Percentiles rank a stretch among this genome's conserved stretches.
phyloP scores from a whole-genome alignment of 164 flowering plant species.

The Platanus orientalis region DNA sequence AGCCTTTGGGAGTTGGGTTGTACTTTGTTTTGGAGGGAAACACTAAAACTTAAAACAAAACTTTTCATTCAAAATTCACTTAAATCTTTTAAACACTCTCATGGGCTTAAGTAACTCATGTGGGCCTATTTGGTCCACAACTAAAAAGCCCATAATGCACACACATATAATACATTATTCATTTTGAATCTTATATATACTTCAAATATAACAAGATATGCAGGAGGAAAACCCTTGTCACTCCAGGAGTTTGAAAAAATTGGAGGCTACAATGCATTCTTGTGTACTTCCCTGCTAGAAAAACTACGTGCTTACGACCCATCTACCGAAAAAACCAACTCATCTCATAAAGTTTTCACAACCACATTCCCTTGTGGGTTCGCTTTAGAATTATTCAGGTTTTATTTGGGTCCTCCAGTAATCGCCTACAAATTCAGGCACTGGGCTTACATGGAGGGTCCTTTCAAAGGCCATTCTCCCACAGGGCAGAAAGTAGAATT shows the following conservation, averaged over 20 bases:
- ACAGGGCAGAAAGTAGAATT: slow-evolving; percentile 60
- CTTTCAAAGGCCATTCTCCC: slow-evolving; percentile 69
- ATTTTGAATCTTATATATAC: neutral
- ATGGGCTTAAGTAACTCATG: too few relatives aligned
- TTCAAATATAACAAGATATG: neutral
- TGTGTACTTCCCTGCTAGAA: slow-evolving; percentile 54
- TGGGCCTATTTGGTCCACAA: too few relatives aligned
- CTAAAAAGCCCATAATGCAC: too few relatives aligned
- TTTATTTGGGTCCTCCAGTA: slow-evolving; percentile 63
- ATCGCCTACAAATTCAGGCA: slow-evolving; percentile 74
- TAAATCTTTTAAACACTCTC: too few relatives aligned
- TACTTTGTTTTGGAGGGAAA: too few relatives aligned
- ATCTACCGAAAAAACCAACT: slow-evolving; percentile 24
- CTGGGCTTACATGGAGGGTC: slow-evolving; percentile 81
- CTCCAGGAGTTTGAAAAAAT: slow-evolving; percentile 26
- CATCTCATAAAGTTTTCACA: slow-evolving; percentile 32
- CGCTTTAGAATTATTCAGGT: slow-evolving; percentile 54
- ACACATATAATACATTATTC: too few relatives aligned
- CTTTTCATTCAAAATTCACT: too few relatives aligned
- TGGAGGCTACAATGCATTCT: slow-evolving; percentile 56
- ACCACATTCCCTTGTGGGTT: slow-evolving; percentile 67
- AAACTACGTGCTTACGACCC: slow-evolving; percentile 33
- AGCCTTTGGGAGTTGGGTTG: too few relatives aligned
- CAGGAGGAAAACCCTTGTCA: slow-evolving; percentile 41
- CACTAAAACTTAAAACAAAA: too few relatives aligned